Evolutionary conservation across 2,329 filamentous ascomycete genomes (phyloP), one percentile per base, ranked within the genome.

Genomic region (Mycosphaerelloides madeirae): DNA sequence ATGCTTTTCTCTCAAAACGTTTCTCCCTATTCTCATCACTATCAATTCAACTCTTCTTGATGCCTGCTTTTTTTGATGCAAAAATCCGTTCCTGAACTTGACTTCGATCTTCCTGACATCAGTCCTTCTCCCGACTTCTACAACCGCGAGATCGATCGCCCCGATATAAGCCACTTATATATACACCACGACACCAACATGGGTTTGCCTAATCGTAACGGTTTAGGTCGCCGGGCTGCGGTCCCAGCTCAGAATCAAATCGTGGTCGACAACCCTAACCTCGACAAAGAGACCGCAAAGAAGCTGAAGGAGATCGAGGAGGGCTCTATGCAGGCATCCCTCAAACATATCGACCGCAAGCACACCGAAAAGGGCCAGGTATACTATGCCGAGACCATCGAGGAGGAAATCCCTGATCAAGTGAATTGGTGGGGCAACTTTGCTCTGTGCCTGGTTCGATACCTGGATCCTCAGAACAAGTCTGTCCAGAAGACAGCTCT

Each of bases 321-420:
- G 37, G 55, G 55, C 20, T 52, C 49, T 22, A 59, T 61, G 57
- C 49, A 54, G 18, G 55, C 55, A 43, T 43, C 48, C 19, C 14
- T 55, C 13, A 58, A 56, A 41, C 50, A 56, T 39, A 54, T 59
- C 28, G 57, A 61, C 40, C 51, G 54, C 42, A 59, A 58, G 47
- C 47, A 51, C 39, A 58, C 56, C 20, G 55, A 56, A 22, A 50
- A 62, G 22, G 54, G 55, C 31, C 44, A 58, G 37, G 42, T 48
- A 15, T 62, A 57, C 38, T 60, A 52, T 41, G 52, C 53, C 13
- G 58, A 60, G 41, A 62, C 57, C 3, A 43, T 56, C 15, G 50
- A 59, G 9, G 56, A 58, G 25, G 1, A 18, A 16, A 13, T 37
- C 12, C 6, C n/a, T 12, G 28, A 39, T 12, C 37, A 18, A 28